Evolutionary conservation across 1,284 basidiomycete genomes (phyloP), one percentile per base, ranked within the genome.

Genomic region (Polyporus tsugae): DNA sequence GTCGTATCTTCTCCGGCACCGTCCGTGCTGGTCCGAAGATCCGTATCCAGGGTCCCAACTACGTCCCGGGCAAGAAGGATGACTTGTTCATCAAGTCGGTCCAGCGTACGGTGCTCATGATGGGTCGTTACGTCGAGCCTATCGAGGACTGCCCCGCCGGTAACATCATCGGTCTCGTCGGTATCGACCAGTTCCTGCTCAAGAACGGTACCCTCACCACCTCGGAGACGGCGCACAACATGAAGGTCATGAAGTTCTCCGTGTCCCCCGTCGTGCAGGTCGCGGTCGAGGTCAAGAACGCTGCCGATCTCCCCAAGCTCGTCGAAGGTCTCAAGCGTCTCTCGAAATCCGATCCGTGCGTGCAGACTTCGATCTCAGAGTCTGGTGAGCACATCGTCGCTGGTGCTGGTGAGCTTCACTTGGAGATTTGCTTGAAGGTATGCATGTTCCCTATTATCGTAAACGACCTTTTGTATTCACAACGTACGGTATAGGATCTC

Each of bases 321-420:
- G 98, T 99, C 76, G 98, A 99, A 89, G 98, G 97, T 89, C 94
- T 99, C 76, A 99, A 99, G 89, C 97, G 97, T 90, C 90, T 99
- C 73, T 98, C 97, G 78, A 99, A 99, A 88, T 99, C 97, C 55
- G 98, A 99, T 84, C 97, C 98, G 74, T 99, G 97, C 86, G 98
- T 99, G 74, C 97, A 99, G 85, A 91, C 96, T 67, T 97, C 90
- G 93, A 97, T 99, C 80, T 80, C 83, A 60, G 96, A 98, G 76
- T 93, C 91, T 75, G 97, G 97, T 82, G 96, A 98, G 83, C 98
- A 99, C 86, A 99, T 99, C 78, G 96, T 99, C 74, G 97, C 98
- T 74, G 97, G 98, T 89, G 98, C 98, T 73, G 97, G 97, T 87
- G 98, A 99, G 85, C 90, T 99, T 75, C 97, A 99, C 84, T 89